phyloP scores from a whole-genome alignment of 2,329 filamentous ascomycete species.

The Colletotrichum godetiae region DNA sequence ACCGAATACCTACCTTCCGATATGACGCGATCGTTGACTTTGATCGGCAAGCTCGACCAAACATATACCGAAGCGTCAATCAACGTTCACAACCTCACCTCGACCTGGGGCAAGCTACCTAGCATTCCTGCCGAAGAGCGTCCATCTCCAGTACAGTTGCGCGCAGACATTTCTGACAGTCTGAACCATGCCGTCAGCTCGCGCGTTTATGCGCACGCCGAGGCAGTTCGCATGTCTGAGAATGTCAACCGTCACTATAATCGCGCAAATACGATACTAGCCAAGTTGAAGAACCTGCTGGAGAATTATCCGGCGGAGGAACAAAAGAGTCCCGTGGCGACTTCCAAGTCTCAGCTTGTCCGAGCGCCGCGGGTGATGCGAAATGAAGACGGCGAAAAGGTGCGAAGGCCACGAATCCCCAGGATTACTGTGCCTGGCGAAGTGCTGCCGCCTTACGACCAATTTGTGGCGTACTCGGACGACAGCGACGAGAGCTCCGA shows the following conservation, averaged over 20 bases:
- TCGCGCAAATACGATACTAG: constrained; percentile 67
- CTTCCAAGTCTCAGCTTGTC: constrained; percentile 62
- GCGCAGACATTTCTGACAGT: constrained; percentile 69
- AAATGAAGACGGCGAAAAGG: constrained; percentile 57
- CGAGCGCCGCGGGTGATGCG: constrained; percentile 61
- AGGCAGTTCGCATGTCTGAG: constrained; percentile 72
- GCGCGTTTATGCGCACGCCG: constrained; percentile 69
- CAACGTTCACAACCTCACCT: constrained; percentile 67
- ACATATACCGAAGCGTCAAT: constrained; percentile 67
- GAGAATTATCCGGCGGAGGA: constrained; percentile 69
- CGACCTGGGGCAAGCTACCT: constrained; percentile 67
- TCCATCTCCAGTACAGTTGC: constrained; percentile 61
- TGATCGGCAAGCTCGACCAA: constrained; percentile 73
- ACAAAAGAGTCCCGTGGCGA: constrained; percentile 61
- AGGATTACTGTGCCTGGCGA: constrained; percentile 75
- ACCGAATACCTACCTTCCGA: constrained; percentile 77
- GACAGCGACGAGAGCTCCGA: constrained; percentile 65
- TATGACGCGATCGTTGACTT: constrained; percentile 72
- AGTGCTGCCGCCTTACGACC: constrained; percentile 74
- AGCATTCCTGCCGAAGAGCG: constrained; percentile 58
- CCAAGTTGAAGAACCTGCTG: constrained; percentile 69
- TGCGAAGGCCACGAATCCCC: constrained; percentile 60
- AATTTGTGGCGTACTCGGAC: constrained; percentile 68
- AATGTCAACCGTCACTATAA: constrained; percentile 72
- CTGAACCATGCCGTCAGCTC: constrained; percentile 66